A percentile compares a stretch with the other conserved stretches of the same genome.
These are phyloP conservation scores for Amaranthus hypochondriacus DNA, from an alignment of 148 eudicot genomes.

Conservation along the genomic window DNA sequence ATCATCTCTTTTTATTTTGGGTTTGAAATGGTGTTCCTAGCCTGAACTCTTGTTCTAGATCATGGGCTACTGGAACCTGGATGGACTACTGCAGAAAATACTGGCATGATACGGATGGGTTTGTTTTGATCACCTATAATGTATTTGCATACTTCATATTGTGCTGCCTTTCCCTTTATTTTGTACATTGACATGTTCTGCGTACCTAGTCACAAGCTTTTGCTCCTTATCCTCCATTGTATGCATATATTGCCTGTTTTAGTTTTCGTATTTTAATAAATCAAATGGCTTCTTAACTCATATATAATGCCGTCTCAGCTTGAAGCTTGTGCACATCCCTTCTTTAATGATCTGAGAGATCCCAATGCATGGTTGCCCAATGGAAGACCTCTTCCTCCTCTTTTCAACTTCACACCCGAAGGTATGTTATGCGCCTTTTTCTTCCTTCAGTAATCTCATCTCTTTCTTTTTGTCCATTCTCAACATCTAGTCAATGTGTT, in stretches of 20 bases:
- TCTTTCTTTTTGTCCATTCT: background rate
- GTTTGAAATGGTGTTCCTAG: too few relatives aligned
- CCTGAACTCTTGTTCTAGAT: too few relatives aligned
- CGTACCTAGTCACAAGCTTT: background rate
- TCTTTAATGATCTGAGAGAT: conserved; percentile 76
- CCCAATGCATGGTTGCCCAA: conserved; percentile 74
- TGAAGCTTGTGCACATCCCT: conserved; percentile 98
- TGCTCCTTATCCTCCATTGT: background rate
- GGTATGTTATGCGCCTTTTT: conserved; percentile 31
- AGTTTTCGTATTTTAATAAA: background rate
- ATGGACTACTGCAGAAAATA: too few relatives aligned
- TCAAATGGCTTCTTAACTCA: background rate
- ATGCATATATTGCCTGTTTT: background rate
- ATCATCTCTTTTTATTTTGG: too few relatives aligned
- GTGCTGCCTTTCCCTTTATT: too few relatives aligned
- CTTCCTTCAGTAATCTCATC: background rate
- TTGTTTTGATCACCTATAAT: too few relatives aligned
- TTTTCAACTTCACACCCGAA: conserved; percentile 76
- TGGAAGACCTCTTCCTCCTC: conserved; percentile 72
- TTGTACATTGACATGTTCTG: background rate
- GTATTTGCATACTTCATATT: too few relatives aligned
- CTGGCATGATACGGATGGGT: too few relatives aligned
- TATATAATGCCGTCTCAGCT: conserved; percentile 40
- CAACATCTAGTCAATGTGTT: conserved; percentile 3
- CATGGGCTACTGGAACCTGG: too few relatives aligned